Conservation (phyloP, 140 eudicot genomes). For the Oenanthe javanica region DNA sequence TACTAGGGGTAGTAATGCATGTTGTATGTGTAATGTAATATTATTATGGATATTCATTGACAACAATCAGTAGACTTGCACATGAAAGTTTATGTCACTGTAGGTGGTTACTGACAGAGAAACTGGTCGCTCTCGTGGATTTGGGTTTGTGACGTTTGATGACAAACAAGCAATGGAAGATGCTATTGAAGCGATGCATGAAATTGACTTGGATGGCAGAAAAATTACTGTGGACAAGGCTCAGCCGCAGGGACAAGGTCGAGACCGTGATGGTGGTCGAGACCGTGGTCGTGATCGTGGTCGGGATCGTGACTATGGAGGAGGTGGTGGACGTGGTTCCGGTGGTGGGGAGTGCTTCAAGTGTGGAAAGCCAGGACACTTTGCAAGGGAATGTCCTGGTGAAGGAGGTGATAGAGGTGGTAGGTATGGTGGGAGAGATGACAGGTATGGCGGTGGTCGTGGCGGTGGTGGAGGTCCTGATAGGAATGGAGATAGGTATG, state of each 20-base stretch:
- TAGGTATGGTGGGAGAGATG: constrained; percentile 82
- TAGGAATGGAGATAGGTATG: constrained; percentile 69
- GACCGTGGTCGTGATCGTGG: constrained; percentile 62
- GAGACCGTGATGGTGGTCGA: constrained; percentile 49
- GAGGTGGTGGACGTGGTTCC: constrained; percentile 56
- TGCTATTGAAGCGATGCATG: constrained; percentile 94
- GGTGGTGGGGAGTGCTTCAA: constrained; percentile 97
- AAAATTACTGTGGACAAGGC: constrained; percentile 91
- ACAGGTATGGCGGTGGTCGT: constrained; percentile 64
- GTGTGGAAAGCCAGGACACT: constrained; percentile 99
- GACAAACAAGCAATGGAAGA: constrained; percentile 93
- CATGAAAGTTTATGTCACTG: not conserved
- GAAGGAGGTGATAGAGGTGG: constrained; percentile 73
- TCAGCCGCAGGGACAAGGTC: constrained; percentile 76
- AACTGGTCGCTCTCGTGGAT: constrained; percentile 95
- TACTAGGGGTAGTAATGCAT: not conserved
- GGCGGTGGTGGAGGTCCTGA: constrained; percentile 59
- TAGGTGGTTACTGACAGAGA: constrained; percentile 86
- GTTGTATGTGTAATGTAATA: not conserved
- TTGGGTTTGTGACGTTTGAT: constrained; percentile 92
- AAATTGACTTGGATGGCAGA: constrained; percentile 90
- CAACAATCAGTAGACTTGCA: not conserved
- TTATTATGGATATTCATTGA: not conserved
- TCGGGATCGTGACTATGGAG: constrained; percentile 55
- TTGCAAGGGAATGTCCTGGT: constrained; percentile 95